These are phyloP conservation scores for Ramaria rubella DNA, from an alignment of 768 basidiomycete species.

Conservation along the genomic window DNA sequence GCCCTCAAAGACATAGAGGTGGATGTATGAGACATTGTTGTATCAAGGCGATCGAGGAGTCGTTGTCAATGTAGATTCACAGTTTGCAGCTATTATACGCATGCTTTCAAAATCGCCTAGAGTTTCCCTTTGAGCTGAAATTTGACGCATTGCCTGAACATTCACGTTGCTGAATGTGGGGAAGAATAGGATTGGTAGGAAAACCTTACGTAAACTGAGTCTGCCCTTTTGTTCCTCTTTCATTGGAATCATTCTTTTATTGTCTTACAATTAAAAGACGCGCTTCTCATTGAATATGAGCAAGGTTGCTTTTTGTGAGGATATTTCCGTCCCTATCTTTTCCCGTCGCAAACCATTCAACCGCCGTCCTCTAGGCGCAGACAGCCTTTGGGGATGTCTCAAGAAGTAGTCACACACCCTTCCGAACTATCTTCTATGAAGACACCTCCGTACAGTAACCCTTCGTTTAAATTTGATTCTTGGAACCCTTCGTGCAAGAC, in stretches of 20 bases:
- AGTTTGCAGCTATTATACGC: too few species aligned
- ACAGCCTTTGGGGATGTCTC: too few species aligned
- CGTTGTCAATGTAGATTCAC: too few species aligned
- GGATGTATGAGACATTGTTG: background rate
- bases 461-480: slow-evolving; percentile 15
- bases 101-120: too few species aligned
- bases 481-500: slow-evolving; percentile 22
- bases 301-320: background rate
- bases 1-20: background rate
- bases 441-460: slow-evolving; percentile 14
- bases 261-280: background rate
- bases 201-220: background rate
- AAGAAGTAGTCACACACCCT: background rate
- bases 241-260: background rate
- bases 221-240: background rate
- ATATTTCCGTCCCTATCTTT: too few species aligned
- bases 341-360: too few species aligned
- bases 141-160: background rate
- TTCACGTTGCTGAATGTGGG: background rate
- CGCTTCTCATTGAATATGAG: background rate
- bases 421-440: slow-evolving; percentile 15
- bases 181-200: background rate
- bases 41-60: too few species aligned
- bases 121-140: too few species aligned
- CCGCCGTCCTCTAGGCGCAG: too few species aligned